These are phyloP conservation scores for Fusarium armeniacum DNA, from an alignment of 2,329 filamentous ascomycete species.

Conservation along the genomic window DNA sequence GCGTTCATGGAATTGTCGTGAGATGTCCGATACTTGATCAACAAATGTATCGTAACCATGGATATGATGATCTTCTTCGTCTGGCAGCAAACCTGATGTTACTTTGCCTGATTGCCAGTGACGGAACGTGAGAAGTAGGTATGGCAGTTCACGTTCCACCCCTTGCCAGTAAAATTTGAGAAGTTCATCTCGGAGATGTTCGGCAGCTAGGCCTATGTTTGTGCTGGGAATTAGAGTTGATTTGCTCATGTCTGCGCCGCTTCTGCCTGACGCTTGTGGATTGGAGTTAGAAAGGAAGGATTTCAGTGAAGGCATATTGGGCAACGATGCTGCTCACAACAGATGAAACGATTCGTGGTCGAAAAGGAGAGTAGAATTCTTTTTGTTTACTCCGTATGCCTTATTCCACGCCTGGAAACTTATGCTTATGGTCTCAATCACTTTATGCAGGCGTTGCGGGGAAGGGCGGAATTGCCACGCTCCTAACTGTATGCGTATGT, in stretches of 20 bases:
- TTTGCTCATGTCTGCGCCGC: slow-evolving; percentile 10
- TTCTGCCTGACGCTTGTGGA: slow-evolving; percentile 1
- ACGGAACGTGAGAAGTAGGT: slow-evolving; percentile 54
- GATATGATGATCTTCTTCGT: slow-evolving; percentile 51
- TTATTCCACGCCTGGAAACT: neutral
- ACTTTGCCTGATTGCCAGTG: slow-evolving; percentile 50
- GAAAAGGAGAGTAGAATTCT: neutral
- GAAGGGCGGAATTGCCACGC: slow-evolving; percentile 26
- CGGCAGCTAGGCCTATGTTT: slow-evolving; percentile 9
- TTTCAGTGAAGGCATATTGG: slow-evolving; percentile 7
- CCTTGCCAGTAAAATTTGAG: slow-evolving; percentile 56
- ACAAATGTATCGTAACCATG: slow-evolving; percentile 59
- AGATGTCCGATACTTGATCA: slow-evolving; percentile 54
- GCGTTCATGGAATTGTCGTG: slow-evolving; percentile 50
- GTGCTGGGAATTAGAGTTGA: slow-evolving; percentile 17
- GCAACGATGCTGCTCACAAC: neutral
- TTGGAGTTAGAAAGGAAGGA: slow-evolving; percentile 2
- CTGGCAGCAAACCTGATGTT: slow-evolving; percentile 35
- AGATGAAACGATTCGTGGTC: neutral
- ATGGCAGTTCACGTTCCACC: slow-evolving; percentile 53
- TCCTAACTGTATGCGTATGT: neutral
- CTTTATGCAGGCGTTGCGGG: slow-evolving; percentile 12
- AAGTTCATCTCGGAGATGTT: slow-evolving; percentile 25
- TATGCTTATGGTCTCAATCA: neutral
- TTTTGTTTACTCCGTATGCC: neutral